A percentile compares a stretch with the other conserved stretches of the same genome.
These are phyloP conservation scores for Podospora appendiculata DNA, from an alignment of 495 filamentous ascomycete genomes.

Conservation along the genomic window DNA sequence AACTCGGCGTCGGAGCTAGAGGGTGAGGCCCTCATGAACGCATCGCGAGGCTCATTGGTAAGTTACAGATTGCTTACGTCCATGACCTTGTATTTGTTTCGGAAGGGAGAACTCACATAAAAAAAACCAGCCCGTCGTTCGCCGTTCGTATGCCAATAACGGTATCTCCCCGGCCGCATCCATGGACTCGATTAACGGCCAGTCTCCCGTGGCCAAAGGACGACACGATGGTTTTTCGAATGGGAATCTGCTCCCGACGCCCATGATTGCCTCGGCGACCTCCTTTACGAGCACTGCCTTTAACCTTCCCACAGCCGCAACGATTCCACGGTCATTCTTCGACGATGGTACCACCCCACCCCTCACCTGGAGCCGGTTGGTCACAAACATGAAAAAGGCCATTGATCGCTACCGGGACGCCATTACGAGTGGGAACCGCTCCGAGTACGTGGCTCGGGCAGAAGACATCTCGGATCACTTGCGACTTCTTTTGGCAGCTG, in stretches of 20 bases:
- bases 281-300: constrained; percentile 57
- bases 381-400: constrained; percentile 83
- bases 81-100: not conserved
- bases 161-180: constrained; percentile 84
- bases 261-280: constrained; percentile 56
- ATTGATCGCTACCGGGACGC: constrained; percentile 83
- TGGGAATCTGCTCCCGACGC: constrained; percentile 37
- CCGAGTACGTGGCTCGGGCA: constrained; percentile 83
- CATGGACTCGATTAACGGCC: constrained; percentile 75
- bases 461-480: constrained; percentile 98
- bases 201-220: constrained; percentile 38
- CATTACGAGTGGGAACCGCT: constrained; percentile 68
- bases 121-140: constrained; percentile 41
- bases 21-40: constrained; percentile 43
- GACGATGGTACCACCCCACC: constrained; percentile 70
- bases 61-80: constrained; percentile 14
- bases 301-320: constrained; percentile 47
- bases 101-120: no score
- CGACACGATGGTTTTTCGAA: constrained; percentile 42
- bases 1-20: constrained; percentile 84
- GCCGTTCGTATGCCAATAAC: constrained; percentile 58
- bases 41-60: constrained; percentile 44
- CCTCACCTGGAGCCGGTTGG: constrained; percentile 78
- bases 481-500: constrained; percentile 85
- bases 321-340: constrained; percentile 72